Percentiles rank a stretch among this genome's conserved stretches.
Conservation (phyloP, 768 basidiomycete species). For the Termitomyces sp. region DNA sequence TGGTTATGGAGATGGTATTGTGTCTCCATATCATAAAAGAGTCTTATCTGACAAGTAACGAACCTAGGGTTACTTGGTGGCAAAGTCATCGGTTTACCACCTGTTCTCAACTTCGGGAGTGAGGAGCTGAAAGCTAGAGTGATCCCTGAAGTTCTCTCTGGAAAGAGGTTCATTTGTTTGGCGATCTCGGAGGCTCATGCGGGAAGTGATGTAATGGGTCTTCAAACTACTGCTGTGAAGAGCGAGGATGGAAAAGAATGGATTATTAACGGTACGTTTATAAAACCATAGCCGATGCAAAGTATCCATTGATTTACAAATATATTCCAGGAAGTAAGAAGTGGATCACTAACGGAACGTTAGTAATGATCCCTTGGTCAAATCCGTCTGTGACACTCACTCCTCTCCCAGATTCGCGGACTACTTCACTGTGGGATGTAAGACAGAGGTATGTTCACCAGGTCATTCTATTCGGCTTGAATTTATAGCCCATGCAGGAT, state of each 20-base stretch:
- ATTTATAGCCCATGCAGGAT: constrained; percentile 22
- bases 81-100: constrained; percentile 81
- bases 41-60: constrained; percentile 14
- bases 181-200: constrained; percentile 90
- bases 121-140: constrained; percentile 53
- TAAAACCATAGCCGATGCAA: background rate
- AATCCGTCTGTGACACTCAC: background rate
- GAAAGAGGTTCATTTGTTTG: constrained; percentile 80
- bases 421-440: constrained; percentile 70
- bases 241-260: constrained; percentile 78
- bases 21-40: background rate
- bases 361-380: constrained; percentile 16
- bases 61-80: constrained; percentile 61
- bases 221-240: constrained; percentile 74
- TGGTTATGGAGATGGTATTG: constrained; percentile 76
- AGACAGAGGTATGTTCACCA: constrained; percentile 38
- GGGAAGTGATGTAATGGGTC: constrained; percentile 77
- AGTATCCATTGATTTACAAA: background rate
- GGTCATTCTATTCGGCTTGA: constrained; percentile 48
- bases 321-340: constrained; percentile 57
- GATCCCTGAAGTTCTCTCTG: constrained; percentile 62
- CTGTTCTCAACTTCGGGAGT: constrained; percentile 84
- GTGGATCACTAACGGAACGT: constrained; percentile 80
- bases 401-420: constrained; percentile 34
- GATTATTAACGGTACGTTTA: constrained; percentile 63